Evolutionary conservation across 352 stramenopile genomes (phyloP), one percentile per base, ranked within the genome.

Genomic region (Phytophthora lateralis): DNA sequence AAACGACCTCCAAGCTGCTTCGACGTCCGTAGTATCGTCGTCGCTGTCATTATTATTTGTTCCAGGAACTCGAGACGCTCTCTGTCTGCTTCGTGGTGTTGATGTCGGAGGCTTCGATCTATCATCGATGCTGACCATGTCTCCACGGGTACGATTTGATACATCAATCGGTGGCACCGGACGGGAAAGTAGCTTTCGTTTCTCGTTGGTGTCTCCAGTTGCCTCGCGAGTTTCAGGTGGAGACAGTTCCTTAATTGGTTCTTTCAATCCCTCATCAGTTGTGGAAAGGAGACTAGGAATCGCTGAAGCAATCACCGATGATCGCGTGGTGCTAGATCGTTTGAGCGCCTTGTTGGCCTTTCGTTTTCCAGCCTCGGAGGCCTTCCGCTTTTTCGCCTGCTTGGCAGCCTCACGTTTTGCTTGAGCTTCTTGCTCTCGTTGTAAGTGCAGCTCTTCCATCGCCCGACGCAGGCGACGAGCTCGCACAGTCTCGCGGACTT

Each of bases 21-120:
- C 78, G 2, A 91, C 82, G 27, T 91, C 82, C 8, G 60, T 73
- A 3, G 71, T 89, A 56, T 89, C 78, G n/a, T 67, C 68, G 6
- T 87, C 76, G 14, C 84, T 80, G 17, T 89, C 73, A 32, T 83
- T 74, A 30, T 60, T 55, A 17, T 27, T 51, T 14, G 60, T 21
- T 30, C 1, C 47, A 11, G 24, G 35, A 10, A 24, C 66, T 59
- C 56, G 47, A 60, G 62, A 69, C 29, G 21, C 32, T 34, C 35
- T 41, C 4, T 66, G 55, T 53, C 50, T 59, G 21, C 39, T 69
- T 42, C 43, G 47, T 42, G 63, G 50, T 30, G 57, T 66, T 48
- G 54, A 57, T 41, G 17, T 21, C 15, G 39, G 43, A 15, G 47
- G 18, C 15, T 50, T 61, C 7, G 17, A 18, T 29, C 27, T 60